phyloP scores from a whole-genome alignment of 1,139 yeast genomes.

The Taphrina deformans region DNA sequence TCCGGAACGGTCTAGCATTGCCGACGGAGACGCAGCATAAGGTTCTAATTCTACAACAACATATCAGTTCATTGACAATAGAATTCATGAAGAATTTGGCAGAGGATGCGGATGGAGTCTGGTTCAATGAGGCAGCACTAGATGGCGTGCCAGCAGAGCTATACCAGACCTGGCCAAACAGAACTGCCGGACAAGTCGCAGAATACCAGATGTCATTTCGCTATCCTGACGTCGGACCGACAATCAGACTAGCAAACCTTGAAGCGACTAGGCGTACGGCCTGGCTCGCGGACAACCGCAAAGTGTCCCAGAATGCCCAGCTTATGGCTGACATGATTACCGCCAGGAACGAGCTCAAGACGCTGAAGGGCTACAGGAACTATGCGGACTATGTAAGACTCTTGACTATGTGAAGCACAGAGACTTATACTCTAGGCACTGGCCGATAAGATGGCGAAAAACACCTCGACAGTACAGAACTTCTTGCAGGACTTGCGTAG shows the following conservation, averaged over 20 bases:
- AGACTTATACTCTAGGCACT: conserved; percentile 46
- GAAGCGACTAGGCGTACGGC: conserved; percentile 67
- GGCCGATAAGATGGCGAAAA: conserved; percentile 79
- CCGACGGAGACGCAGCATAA: conserved; percentile 57
- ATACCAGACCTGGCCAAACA: conserved; percentile 48
- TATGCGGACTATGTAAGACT: conserved; percentile 57
- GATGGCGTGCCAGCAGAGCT: conserved; percentile 72
- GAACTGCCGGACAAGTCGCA: conserved; percentile 48
- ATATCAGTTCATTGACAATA: conserved; percentile 58
- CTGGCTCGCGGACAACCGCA: conserved; percentile 64
- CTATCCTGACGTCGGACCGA: conserved; percentile 76
- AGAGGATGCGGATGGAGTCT: conserved; percentile 63
- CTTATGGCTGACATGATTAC: conserved; percentile 61
- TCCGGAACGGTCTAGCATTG: conserved; percentile 67
- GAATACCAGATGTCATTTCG: conserved; percentile 71
- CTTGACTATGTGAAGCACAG: neutral
- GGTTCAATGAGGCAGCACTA: conserved; percentile 64
- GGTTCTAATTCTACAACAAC: conserved; percentile 59
- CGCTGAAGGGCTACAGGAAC: conserved; percentile 62
- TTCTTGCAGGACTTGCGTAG: conserved; percentile 63
- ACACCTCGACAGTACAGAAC: conserved; percentile 56
- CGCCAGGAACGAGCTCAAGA: conserved; percentile 62
- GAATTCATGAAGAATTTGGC: conserved; percentile 66
- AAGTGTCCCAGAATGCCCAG: conserved; percentile 60
- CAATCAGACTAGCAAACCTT: conserved; percentile 65